Conservation (phyloP, 1,139 yeast genomes). For the Lodderomyces oxycetoniae region DNA sequence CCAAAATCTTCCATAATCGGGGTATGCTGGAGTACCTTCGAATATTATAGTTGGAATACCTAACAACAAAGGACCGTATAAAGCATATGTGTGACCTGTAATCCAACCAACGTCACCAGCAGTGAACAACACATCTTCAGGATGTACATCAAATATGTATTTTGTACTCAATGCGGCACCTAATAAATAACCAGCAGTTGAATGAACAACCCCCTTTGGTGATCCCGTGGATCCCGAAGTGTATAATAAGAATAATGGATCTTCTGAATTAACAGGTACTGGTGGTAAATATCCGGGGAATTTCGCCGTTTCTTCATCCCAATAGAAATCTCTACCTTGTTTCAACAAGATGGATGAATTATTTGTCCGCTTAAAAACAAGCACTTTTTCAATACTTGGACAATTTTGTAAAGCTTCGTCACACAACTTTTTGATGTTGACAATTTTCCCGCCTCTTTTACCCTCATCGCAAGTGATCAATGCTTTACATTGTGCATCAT, state of each 20-base stretch:
- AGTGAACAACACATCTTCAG: slow-evolving; percentile 84
- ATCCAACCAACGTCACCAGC: slow-evolving; percentile 99
- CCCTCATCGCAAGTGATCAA: slow-evolving; percentile 96
- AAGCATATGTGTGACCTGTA: slow-evolving; percentile 95
- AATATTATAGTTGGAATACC: slow-evolving; percentile 92
- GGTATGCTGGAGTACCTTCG: slow-evolving; percentile 98
- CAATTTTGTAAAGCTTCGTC: slow-evolving; percentile 84
- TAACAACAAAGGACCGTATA: slow-evolving; percentile 85
- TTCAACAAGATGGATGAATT: slow-evolving; percentile 59
- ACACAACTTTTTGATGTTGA: slow-evolving; percentile 86
- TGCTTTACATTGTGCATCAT: slow-evolving; percentile 83
- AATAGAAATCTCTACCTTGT: slow-evolving; percentile 86
- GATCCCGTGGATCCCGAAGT: slow-evolving; percentile 97
- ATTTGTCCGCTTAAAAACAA: slow-evolving; percentile 87
- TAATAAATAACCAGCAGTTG: slow-evolving; percentile 88
- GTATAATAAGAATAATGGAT: slow-evolving; percentile 87
- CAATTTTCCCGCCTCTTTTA: slow-evolving; percentile 91
- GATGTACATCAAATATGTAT: slow-evolving; percentile 88
- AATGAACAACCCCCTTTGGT: slow-evolving; percentile 96
- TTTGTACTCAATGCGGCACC: slow-evolving; percentile 95
- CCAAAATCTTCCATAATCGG: slow-evolving; percentile 96
- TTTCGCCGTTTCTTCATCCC: slow-evolving; percentile 83
- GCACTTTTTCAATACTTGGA: slow-evolving; percentile 75
- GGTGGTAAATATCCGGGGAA: slow-evolving; percentile 86
- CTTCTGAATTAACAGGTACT: slow-evolving; percentile 83